Evolutionary conservation across 441 rosid genomes (phyloP).

Genomic region (Gossypium trilobum): DNA sequence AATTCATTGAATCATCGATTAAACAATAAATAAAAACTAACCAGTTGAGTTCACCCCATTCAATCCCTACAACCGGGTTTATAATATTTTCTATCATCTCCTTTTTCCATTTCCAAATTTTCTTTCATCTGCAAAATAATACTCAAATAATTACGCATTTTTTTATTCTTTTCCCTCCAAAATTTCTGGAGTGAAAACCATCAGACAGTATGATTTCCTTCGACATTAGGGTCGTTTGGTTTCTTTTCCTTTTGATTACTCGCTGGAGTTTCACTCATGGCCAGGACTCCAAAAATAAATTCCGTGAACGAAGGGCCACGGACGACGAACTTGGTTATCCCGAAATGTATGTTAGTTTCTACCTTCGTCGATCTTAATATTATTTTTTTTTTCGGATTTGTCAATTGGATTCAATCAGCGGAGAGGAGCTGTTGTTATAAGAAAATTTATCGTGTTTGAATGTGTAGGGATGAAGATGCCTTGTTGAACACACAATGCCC

Average conservation of each 20-base stretch:
- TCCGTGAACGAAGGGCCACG: constrained; percentile 69
- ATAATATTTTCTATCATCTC: neutral
- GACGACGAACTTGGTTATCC: constrained; percentile 75
- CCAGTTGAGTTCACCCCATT: no score
- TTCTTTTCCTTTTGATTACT: constrained; percentile 36
- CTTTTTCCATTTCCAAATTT: neutral
- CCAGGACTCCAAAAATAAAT: constrained; percentile 48
- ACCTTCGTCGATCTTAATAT: neutral
- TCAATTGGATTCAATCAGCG: neutral
- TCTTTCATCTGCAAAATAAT: neutral
- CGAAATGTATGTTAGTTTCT: constrained; percentile 44
- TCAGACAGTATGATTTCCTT: constrained; percentile 33
- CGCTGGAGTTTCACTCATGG: constrained; percentile 26
- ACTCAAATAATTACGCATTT: neutral
- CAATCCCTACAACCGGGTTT: neutral
- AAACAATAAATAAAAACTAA: no score
- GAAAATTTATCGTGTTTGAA: neutral
- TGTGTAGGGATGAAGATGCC: constrained; percentile 77
- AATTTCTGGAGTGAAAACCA: neutral
- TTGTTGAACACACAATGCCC: constrained; percentile 91
- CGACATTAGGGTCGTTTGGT: constrained; percentile 27
- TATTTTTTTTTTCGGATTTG: constrained; percentile 8
- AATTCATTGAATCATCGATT: no score
- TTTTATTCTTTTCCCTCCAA: neutral
- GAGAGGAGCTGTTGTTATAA: neutral